phyloP scores from a whole-genome alignment of 2,329 filamentous ascomycete species.

The Tolypocladium amazonense region DNA sequence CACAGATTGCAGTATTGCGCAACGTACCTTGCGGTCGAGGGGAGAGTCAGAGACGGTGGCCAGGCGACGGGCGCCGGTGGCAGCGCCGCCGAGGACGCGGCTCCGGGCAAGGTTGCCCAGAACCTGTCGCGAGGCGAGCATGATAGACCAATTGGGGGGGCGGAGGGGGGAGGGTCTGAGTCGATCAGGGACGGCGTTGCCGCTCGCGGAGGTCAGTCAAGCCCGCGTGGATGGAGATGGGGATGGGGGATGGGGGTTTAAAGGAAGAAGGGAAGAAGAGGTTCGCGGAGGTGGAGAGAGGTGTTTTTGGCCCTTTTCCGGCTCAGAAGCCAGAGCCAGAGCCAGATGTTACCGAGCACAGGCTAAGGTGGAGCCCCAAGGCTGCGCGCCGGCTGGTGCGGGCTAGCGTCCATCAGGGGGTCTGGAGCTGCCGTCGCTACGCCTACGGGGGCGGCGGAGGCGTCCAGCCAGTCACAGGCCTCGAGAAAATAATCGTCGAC shows the following conservation, averaged over 20 bases:
- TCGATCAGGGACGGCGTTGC: slow-evolving; percentile 8
- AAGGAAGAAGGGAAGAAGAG: slow-evolving; percentile 3
- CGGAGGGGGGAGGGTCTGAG: slow-evolving; percentile 15
- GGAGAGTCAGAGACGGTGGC: slow-evolving; percentile 79
- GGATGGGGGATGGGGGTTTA: slow-evolving; percentile 10
- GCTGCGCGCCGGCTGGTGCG: neutral
- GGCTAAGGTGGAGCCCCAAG: slow-evolving; percentile 4
- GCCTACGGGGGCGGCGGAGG: neutral
- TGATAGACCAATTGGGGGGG: slow-evolving; percentile 34
- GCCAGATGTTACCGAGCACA: slow-evolving; percentile 9
- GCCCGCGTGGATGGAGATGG: slow-evolving; percentile 3
- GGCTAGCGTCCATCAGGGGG: neutral
- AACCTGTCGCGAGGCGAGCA: slow-evolving; percentile 64
- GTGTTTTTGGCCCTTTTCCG: slow-evolving; percentile 12
- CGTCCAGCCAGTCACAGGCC: slow-evolving; percentile 12
- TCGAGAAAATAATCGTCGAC: slow-evolving; percentile 13
- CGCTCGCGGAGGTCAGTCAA: slow-evolving; percentile 10
- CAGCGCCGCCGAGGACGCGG: slow-evolving; percentile 42
- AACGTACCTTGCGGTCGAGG: slow-evolving; percentile 74
- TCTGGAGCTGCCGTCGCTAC: neutral
- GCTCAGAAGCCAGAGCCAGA: slow-evolving; percentile 4
- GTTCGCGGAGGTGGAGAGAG: slow-evolving; percentile 12
- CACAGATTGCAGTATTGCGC: too few species aligned
- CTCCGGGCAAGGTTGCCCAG: slow-evolving; percentile 53
- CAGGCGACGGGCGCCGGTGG: slow-evolving; percentile 59